Evolutionary conservation across 2,329 filamentous ascomycete species (phyloP), one percentile per base, ranked within the genome.

Genomic region (Xenoacremonium recifei): DNA sequence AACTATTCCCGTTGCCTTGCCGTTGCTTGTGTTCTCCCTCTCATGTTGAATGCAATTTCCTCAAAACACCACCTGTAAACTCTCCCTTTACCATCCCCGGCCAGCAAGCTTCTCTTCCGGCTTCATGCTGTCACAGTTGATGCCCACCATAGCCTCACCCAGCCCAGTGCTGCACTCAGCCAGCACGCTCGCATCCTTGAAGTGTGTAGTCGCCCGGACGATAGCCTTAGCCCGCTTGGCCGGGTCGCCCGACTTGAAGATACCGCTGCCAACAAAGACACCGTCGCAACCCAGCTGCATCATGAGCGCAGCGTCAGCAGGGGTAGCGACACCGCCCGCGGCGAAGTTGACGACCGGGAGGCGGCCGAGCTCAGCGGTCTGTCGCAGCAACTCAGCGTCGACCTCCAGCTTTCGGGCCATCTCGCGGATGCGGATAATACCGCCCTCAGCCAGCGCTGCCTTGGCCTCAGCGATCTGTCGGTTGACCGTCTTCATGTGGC

Each of bases 251-350:
- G 83, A 89, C 81, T 97, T 97, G 81, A 99, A 99, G 68, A 97
- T 97, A 20, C 93, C 93, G 44, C 84, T 90, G 20, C 93, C 93
- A 25, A 99, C 93, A 63, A 99, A 99, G 25, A 99, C 93, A 44
- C 93, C 93, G 62, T 99, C 93, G 63, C 93, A 97, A 47, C 93
- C 93, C 51, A 99, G 75, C 76, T 97, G 92, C 93, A 99, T 99
- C 92, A 99, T 72, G 46, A 99, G 75, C 3, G 93, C 93, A 1
- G 93, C 93, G 68, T 99, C 93, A 0, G 93, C 93, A 0, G 93
- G 93, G 1, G 93, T 99, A n/a, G 93, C 93, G n/a, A 99, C 87
- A 44, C 93, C 93, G n/a, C 93, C 93, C 4, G 93, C 93, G 1
- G 93, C 93, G 58, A 99, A 97, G 76, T 97, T 97, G 51, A 99